Base-by-base conservation (phyloP, 768 basidiomycete species). In the Lentinula aciculospora region DNA sequence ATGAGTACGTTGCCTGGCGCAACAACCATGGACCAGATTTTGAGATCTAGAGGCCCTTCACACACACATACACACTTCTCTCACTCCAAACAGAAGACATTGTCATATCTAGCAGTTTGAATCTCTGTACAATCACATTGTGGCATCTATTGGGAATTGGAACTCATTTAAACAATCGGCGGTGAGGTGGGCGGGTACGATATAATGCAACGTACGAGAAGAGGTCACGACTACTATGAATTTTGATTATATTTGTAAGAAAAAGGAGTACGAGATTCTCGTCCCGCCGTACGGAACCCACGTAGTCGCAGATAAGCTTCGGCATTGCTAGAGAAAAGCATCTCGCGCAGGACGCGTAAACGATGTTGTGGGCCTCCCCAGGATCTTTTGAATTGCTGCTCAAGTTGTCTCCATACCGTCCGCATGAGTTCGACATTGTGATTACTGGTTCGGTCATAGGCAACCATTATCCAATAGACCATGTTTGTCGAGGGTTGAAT, bases 1-100 rank as follows among this genome's bases (percentile, higher is more conserved):
- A 83, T 34, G 87, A 94, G 58, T 96, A 87, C 68, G 74, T 82
- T 59, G 74, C 76, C 34, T 94, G 93, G 92, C 81, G 92, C 68
- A 74, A 74, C 57, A 69, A 68, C 44, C 78, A 79, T 32, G 59
- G 48, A 25, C 48, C 56, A 23, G 19, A 44, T 19, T 39, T 34
- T n/a, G 36, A 55, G 21, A 31, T 42, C 10, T 61, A 39, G 42
- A 58, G 27, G 13, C 15, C 37, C 4, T 39, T 3, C 21, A 8
- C 17, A 21, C 12, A n/a, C 23, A n/a, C 15, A 34, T 4, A 57
- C 58, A 19, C 36, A 17, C n/a, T 17, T 50, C 29, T 17, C 53
- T 53, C 19, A 50, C 28, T 31, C 28, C 13, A 10, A 51, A 51
- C 3, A 39, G 51, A 53, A 53, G 31, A 50, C 32, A 28, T 48